Percentiles rank a stretch among this genome's conserved stretches.
Conservation (phyloP, 2,329 filamentous ascomycete genomes). For the Talaromyces sp. region DNA sequence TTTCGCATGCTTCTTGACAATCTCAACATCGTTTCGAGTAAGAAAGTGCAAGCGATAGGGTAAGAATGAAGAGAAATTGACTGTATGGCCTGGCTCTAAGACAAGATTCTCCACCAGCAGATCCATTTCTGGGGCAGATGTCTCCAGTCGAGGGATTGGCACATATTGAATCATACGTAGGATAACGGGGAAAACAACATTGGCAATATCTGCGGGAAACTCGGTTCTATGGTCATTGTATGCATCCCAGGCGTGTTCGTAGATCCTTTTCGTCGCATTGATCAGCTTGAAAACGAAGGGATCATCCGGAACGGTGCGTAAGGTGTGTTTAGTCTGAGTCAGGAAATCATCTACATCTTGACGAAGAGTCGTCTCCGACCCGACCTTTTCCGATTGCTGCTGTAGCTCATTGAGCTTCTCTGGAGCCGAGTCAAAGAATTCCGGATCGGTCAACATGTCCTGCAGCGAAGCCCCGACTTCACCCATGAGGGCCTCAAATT, state of each 20-base stretch:
- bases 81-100: conserved; percentile 80
- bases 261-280: conserved; percentile 67
- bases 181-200: conserved; percentile 77
- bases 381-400: conserved; percentile 59
- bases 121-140: conserved; percentile 80
- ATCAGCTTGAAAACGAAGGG: conserved; percentile 70
- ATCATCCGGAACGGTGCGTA: conserved; percentile 71
- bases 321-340: conserved; percentile 67
- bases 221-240: conserved; percentile 68
- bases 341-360: conserved; percentile 75
- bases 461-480: conserved; percentile 75
- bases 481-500: conserved; percentile 77
- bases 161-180: conserved; percentile 81
- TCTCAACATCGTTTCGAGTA: conserved; percentile 82
- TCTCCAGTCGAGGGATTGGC: conserved; percentile 86
- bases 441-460: conserved; percentile 79
- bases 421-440: conserved; percentile 77
- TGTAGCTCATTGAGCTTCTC: conserved; percentile 65
- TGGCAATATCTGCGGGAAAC: conserved; percentile 72
- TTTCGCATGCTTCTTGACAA: conserved; percentile 73
- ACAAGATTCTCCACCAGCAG: conserved; percentile 88
- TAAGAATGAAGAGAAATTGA: conserved; percentile 86
- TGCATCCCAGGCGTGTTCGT: conserved; percentile 68
- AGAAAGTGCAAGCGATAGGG: conserved; percentile 80
- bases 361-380: conserved; percentile 67